A percentile compares a stretch with the other conserved stretches of the same genome.
phyloP scores from a whole-genome alignment of 73 alveolate genomes.

The Paramecium sonneborni region DNA sequence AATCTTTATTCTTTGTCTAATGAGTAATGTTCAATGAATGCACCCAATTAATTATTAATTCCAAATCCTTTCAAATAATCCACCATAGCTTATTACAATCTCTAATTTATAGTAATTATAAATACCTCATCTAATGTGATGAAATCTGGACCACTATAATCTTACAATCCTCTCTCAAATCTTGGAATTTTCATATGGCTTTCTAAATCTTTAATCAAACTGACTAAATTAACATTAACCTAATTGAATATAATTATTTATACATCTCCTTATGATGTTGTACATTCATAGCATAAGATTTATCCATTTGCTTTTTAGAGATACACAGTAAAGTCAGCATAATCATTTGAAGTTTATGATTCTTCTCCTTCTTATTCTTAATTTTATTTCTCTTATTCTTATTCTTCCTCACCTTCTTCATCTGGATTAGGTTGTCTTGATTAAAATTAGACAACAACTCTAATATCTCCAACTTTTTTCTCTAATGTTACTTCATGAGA shows the following conservation, averaged over 20 bases:
- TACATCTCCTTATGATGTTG: conserved; percentile 62
- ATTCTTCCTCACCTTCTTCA: conserved; percentile 35
- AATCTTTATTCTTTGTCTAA: conserved; percentile 91
- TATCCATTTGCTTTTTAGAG: conserved; percentile 50
- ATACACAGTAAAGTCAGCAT: conserved; percentile 63
- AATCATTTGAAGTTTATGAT: conserved; percentile 38
- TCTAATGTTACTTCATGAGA: conserved; percentile 17
- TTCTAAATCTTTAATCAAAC: conserved; percentile 57
- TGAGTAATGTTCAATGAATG: conserved; percentile 83
- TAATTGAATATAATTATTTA: neutral
- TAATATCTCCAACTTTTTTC: conserved; percentile 56
- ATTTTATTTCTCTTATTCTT: conserved; percentile 26
- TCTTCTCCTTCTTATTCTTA: conserved; percentile 38
- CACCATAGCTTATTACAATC: conserved; percentile 71
- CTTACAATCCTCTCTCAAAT: conserved; percentile 70
- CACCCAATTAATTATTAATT: conserved; percentile 84
- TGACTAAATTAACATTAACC: conserved; percentile 64
- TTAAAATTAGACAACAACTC: conserved; percentile 42
- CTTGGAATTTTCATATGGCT: conserved; percentile 52
- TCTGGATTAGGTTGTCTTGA: conserved; percentile 53
- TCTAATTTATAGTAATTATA: neutral
- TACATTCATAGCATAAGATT: conserved; percentile 60
- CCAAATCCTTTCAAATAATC: conserved; percentile 86
- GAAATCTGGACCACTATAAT: conserved; percentile 90
- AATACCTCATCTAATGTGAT: conserved; percentile 74